Evolutionary conservation across 306 rosid species (phyloP), one percentile per base, ranked within the genome.

Genomic region (apple (Malus domestica)): DNA sequence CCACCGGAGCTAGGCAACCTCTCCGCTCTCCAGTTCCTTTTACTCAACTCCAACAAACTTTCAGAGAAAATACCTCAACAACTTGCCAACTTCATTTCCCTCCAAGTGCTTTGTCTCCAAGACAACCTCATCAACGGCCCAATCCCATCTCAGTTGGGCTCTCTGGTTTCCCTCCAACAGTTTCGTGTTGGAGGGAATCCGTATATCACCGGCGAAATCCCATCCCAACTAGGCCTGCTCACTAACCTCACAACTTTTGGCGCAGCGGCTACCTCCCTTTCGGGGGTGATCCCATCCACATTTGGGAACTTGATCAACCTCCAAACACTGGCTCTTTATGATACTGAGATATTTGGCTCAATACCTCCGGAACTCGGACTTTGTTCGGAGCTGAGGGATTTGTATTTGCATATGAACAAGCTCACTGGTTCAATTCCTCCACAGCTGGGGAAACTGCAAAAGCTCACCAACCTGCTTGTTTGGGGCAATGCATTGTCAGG

Each of bases 171-270:
- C 23, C 90, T 96, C n/a, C 97, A 92, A 75, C 90, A 96, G 89
- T 85, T 96, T 67, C 74, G 98, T 70, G 76, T 95, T 10, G 99
- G 99, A 44, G 99, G 99, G 58, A 95, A 95, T 78, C 97, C 92
- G 25, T 87, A 88, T 68, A 86, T 95, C 73, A 86, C 80, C 3
- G 99, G 99, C 69, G 86, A 85, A 67, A 87, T 96, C 70, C 99
- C 98, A 4, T 75, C 85, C 4, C 88, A 92, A 54, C 44, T 96
- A 51, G 98, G 98, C 55, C 71, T 89, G 10, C 93, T 96, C 58
- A 82, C 88, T 54, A 96, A 92, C 67, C 96, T 96, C 79, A 92
- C 99, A 35, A 88, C 89, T 57, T 96, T 96, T 79, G 99, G 99
- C 51, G 98, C 90, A 1, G 99, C 99, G 2, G 89, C 97, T 25